Percentiles rank a stretch among this genome's conserved stretches.
These are phyloP conservation scores for Tricholomella constricta DNA, from an alignment of 768 basidiomycete species.

Conservation along the genomic window DNA sequence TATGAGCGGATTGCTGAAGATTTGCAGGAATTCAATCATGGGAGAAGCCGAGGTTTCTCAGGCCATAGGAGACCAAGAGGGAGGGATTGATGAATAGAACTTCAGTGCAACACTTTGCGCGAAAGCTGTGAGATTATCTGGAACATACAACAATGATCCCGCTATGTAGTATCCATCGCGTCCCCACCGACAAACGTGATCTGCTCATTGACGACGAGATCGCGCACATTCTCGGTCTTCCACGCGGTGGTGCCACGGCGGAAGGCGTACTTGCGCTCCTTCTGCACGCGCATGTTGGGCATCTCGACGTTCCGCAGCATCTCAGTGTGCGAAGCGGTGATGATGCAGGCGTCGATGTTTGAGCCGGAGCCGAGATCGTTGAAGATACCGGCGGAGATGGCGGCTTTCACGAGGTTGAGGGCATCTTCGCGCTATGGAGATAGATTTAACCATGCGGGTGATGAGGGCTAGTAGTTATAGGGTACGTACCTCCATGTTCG, in stretches of 20 bases:
- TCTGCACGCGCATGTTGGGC: constrained; percentile 83
- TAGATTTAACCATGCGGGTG: background rate
- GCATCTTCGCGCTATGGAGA: constrained; percentile 73
- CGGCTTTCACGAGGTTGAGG: constrained; percentile 78
- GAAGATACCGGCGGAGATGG: constrained; percentile 96
- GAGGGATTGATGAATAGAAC: no score
- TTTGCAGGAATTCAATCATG: no score
- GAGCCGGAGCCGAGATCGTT: constrained; percentile 99
- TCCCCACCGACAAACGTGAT: constrained; percentile 59
- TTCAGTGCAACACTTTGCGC: background rate
- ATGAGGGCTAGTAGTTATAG: background rate
- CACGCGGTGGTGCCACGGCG: constrained; percentile 86
- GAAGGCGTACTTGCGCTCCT: constrained; percentile 76
- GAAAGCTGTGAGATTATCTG: background rate
- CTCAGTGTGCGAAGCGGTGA: constrained; percentile 84
- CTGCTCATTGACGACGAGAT: constrained; percentile 72
- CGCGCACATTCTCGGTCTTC: constrained; percentile 78
- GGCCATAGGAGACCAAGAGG: no score
- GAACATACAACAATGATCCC: background rate
- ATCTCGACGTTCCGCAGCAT: constrained; percentile 93
- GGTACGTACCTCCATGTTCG: constrained; percentile 72
- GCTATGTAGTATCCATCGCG: constrained; percentile 79
- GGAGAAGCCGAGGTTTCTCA: no score
- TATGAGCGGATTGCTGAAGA: no score
- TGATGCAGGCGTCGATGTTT: constrained; percentile 97